Base-by-base conservation (phyloP, 768 basidiomycete genomes). In the Candolleomyces aberdarensis region DNA sequence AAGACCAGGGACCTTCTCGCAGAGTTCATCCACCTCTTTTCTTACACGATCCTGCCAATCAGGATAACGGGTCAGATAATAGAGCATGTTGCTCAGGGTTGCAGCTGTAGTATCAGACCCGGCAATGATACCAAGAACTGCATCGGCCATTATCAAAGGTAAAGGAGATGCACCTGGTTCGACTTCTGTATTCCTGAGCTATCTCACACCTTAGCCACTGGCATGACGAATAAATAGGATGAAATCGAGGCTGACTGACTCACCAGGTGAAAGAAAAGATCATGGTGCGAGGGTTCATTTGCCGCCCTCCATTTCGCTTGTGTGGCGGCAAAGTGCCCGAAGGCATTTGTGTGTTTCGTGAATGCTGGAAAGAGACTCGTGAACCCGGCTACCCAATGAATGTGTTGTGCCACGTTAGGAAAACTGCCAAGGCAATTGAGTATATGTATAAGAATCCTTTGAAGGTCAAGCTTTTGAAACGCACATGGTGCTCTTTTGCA, bases 101-200 rank as follows among this genome's bases (percentile, higher is more conserved):
- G 69, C 60, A 0, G 73, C 62, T 1, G 67, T 70, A 0, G 74
- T 74, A 57, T 73, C 71, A 5, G 73, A 71, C 17, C 72, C 73
- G 4, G 72, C 73, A 3, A 74, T 63, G 36, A 75, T 71, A 8
- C 71, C 63, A 11, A 73, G 63, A 20, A 67, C 58, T 1, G 67
- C 58, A 31, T 72, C 66, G 9, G 62, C 60, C 6, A 70, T 56
- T 11, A 71, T 63, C 20, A 66, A 59, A 10, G 20, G 58, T 46
- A 59, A 31, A 1, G 56, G 51, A 49, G 44, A n/a, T 40, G 44
- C 29, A 50, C 53, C 58, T 41, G 58, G 46, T 47, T 22, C 50
- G 54, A 49, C 44, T 53, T 32, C 14, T 29, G 46, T 59, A 43
- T 36, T 66, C 63, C 5, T 65, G 59, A 46, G 66, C 62, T 20